Base-by-base conservation (phyloP, 805 yeast genomes). In the Isabelozyma pseudorhagii region DNA sequence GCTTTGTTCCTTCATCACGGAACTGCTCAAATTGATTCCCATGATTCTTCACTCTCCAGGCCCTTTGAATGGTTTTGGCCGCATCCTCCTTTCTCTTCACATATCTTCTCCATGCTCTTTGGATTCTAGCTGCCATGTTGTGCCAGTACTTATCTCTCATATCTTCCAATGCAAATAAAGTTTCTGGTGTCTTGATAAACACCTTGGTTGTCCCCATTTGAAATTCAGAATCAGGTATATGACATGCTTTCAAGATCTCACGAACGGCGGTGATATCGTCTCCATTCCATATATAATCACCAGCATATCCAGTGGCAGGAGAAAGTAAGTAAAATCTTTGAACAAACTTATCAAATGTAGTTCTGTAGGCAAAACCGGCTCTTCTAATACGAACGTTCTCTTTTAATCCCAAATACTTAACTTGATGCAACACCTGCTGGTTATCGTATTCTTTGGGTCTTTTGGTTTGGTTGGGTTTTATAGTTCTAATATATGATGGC, bases 71-170 rank as follows among this genome's bases (percentile, higher is more conserved):
- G 47, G 77, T 79, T 50, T 80, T 82, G 1, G 97, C 97, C 21
- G 96, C 91, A 60, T 89, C 96, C 49, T 85, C 87, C 71, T 92
- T 85, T 62, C 89, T 79, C 67, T 83, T 84, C 53, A 84, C 72
- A 63, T 86, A 89, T 59, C 89, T 78, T 74, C 99, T 81, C 89
- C 97, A 91, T 3, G 99, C 98, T 56, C 97, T 82, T 75, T 94
- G 99, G 58, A 94, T 93, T 60, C 96, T 83, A 3, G 96, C 92
- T 4, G 99, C 99, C 96, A 94, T 94, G 59, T 89, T 89, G 62
- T 90, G 93, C 98, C 99, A 94, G 66, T 91, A 94, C 72, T 85
- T 87, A 61, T 94, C 99, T 67, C 98, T 82, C 93, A 93, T 84
- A 59, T 89, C 93, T 70, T 94, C 99, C 50, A 94, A 74, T 0